Percentiles rank a stretch among this genome's conserved stretches.
These are phyloP conservation scores for Xylariaceae sp. DNA, from an alignment of 2,329 filamentous ascomycete species.

Conservation along the genomic window DNA sequence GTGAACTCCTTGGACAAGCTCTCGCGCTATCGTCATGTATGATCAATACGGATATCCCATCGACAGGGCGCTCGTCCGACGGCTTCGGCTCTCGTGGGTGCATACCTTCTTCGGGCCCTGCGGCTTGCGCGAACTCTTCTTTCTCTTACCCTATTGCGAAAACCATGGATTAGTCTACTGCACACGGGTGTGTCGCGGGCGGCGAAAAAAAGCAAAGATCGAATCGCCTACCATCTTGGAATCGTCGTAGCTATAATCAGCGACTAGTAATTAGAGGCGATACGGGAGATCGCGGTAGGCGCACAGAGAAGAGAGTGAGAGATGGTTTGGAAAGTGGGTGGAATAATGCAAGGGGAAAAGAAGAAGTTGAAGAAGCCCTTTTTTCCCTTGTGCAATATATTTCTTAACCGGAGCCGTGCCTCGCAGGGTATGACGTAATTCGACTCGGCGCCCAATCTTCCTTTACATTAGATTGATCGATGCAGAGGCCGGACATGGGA, in stretches of 20 bases:
- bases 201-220: background rate
- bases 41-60: background rate
- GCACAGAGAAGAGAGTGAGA: background rate
- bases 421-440: conserved; percentile 15
- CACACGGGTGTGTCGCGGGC: background rate
- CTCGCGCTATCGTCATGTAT: conserved; percentile 48
- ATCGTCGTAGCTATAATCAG: background rate
- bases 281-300: background rate
- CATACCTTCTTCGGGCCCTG: conserved; percentile 74
- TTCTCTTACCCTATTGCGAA: conserved; percentile 72
- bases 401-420: background rate
- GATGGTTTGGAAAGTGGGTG: too few relatives aligned
- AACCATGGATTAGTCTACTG: background rate
- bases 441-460: background rate
- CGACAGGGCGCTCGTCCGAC: conserved; percentile 10
- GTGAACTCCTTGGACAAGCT: conserved; percentile 79
- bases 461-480: conserved; percentile 13
- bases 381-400: background rate
- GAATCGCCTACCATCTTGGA: conserved; percentile 21
- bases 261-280: background rate
- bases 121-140: conserved; percentile 81
- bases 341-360: background rate
- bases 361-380: background rate
- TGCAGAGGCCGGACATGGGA: background rate
- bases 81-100: conserved; percentile 8